phyloP scores from a whole-genome alignment of 192 early-diverging fungal species.

The Entomortierella parvispora region DNA sequence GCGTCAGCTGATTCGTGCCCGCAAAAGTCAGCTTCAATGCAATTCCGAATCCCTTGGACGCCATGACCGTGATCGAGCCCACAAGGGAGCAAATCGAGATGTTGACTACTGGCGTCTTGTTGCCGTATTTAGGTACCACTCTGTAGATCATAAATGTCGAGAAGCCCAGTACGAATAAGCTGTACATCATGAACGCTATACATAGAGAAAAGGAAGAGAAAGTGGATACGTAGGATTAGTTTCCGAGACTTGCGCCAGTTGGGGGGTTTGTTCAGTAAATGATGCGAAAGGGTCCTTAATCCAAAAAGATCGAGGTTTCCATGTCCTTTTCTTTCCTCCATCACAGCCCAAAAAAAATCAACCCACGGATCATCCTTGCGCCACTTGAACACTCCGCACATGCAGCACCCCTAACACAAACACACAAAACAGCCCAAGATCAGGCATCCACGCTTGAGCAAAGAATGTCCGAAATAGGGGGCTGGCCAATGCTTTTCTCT shows the following conservation, averaged over 20 bases:
- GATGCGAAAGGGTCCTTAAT: too few relatives aligned
- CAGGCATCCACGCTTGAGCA: too few relatives aligned
- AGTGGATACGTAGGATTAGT: background rate
- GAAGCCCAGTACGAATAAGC: constrained; percentile 68
- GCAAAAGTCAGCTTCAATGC: constrained; percentile 93
- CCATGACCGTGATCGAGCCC: constrained; percentile 93
- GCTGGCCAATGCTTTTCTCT: too few relatives aligned
- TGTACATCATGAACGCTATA: constrained; percentile 85
- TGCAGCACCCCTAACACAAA: too few relatives aligned
- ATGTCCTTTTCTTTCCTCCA: too few relatives aligned
- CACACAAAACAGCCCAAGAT: too few relatives aligned
- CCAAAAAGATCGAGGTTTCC: too few relatives aligned
- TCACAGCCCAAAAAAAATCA: too few relatives aligned
- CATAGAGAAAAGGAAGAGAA: background rate
- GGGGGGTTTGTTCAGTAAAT: too few relatives aligned
- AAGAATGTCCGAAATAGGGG: too few relatives aligned
- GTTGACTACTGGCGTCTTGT: constrained; percentile 85
- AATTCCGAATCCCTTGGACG: constrained; percentile 94
- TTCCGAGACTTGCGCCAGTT: background rate
- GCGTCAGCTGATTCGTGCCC: constrained; percentile 90
- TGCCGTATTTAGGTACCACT: constrained; percentile 84
- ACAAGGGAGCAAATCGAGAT: constrained; percentile 96
- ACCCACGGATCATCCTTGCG: too few relatives aligned
- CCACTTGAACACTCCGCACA: too few relatives aligned
- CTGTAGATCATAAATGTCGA: constrained; percentile 83